Evolutionary conservation across 2,329 filamentous ascomycete genomes (phyloP).

Genomic region (Trichoderma sp.): DNA sequence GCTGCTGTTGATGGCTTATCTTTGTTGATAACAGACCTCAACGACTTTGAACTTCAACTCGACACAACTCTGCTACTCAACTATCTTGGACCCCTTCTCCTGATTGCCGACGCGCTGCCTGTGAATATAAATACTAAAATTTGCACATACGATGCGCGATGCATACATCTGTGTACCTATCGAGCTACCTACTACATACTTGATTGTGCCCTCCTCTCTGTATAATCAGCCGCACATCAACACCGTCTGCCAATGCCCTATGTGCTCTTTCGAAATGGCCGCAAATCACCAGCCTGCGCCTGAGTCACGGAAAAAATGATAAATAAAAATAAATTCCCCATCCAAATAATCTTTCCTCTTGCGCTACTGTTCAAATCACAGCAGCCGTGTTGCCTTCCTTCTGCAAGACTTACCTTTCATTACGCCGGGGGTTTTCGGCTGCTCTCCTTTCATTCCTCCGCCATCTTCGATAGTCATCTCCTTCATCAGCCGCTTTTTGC

Average conservation of each 20-base stretch:
- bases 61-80: no score
- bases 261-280: conserved; percentile 10
- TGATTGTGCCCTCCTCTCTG: neutral
- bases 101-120: neutral
- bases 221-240: conserved; percentile 15
- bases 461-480: neutral
- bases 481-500: neutral
- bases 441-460: neutral
- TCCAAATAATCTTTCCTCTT: conserved; percentile 10
- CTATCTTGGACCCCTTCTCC: neutral
- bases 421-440: neutral
- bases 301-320: neutral
- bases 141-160: neutral
- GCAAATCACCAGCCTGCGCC: conserved; percentile 22
- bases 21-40: neutral
- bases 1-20: neutral
- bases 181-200: neutral
- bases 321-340: neutral
- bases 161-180: neutral
- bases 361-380: neutral
- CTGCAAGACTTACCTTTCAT: conserved; percentile 7
- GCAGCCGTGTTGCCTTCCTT: neutral
- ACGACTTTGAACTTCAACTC: neutral
- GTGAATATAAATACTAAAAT: neutral
- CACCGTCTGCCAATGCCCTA: conserved; percentile 1